These are phyloP conservation scores for Hondaea fermentalgiana DNA, from an alignment of 108 stramenopile genomes.

Conservation along the genomic window DNA sequence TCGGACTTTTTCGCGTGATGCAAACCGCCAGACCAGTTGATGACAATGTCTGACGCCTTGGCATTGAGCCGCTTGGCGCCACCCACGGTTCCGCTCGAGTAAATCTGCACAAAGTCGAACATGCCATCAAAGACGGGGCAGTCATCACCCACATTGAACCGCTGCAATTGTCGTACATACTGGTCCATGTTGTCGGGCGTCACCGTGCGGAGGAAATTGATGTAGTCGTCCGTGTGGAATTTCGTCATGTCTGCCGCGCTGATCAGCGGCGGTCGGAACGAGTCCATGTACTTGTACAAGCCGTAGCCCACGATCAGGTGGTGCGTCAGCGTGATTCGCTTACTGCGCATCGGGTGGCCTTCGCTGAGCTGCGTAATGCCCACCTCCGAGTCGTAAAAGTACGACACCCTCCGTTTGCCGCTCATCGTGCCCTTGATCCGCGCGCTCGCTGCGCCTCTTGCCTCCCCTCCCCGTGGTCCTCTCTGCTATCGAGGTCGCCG, in stretches of 20 bases:
- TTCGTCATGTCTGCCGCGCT: constrained; percentile 85
- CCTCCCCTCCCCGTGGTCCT: no score
- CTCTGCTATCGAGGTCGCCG: no score
- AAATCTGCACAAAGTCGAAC: constrained; percentile 93
- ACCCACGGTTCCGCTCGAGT: constrained; percentile 84
- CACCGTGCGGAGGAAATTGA: constrained; percentile 91
- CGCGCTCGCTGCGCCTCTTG: neutral
- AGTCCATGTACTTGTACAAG: constrained; percentile 93
- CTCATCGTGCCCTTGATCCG: neutral
- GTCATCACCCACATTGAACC: constrained; percentile 95
- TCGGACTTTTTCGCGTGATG: constrained; percentile 99
- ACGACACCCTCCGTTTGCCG: neutral
- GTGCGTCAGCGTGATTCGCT: constrained; percentile 98
- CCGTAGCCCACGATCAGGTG: constrained; percentile 97
- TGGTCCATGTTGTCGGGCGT: constrained; percentile 95
- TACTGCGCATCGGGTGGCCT: constrained; percentile 98
- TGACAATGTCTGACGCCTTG: constrained; percentile 78
- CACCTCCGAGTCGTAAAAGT: constrained; percentile 19
- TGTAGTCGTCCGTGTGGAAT: constrained; percentile 97
- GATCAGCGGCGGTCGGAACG: constrained; percentile 87
- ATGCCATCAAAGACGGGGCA: constrained; percentile 98
- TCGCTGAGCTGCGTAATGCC: constrained; percentile 76
- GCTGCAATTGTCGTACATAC: constrained; percentile 71
- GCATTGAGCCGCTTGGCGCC: constrained; percentile 91
- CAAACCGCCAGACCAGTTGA: constrained; percentile 97